phyloP scores from a whole-genome alignment of 441 rosid species.

The Aleurites moluccanus region DNA sequence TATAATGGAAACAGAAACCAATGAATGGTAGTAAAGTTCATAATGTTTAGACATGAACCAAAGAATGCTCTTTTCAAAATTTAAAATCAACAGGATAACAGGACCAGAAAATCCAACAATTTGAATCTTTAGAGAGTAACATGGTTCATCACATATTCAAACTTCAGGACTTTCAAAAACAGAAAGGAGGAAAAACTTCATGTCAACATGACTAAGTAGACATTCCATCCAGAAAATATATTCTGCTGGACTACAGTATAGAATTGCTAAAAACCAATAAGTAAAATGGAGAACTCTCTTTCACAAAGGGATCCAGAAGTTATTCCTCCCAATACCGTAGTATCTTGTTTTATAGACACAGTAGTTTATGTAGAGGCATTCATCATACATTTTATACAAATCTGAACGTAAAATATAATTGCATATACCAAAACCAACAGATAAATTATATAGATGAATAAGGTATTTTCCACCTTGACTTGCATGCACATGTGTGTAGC shows the following conservation, averaged over 20 bases:
- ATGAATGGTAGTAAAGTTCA: background rate
- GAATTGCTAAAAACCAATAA: background rate
- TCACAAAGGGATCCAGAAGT: background rate
- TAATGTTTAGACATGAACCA: background rate
- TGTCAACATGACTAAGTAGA: background rate
- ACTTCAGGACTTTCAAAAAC: constrained; percentile 5
- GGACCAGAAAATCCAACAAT: background rate
- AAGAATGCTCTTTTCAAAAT: background rate
- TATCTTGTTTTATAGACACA: background rate
- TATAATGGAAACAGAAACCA: background rate
- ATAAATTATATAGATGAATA: constrained; percentile 4
- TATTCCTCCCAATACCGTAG: background rate
- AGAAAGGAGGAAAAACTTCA: background rate
- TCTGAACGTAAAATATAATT: background rate
- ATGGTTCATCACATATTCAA: background rate
- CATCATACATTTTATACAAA: background rate
- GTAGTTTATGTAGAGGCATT: background rate
- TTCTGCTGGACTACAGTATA: background rate
- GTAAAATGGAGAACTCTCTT: background rate
- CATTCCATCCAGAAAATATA: background rate
- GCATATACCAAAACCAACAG: background rate
- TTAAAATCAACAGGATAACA: background rate
- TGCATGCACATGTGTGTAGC: background rate
- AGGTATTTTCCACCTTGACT: background rate
- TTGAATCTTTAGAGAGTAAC: background rate